phyloP scores from a whole-genome alignment of 208 protist genomes.

The Crithidia acanthocephali region DNA sequence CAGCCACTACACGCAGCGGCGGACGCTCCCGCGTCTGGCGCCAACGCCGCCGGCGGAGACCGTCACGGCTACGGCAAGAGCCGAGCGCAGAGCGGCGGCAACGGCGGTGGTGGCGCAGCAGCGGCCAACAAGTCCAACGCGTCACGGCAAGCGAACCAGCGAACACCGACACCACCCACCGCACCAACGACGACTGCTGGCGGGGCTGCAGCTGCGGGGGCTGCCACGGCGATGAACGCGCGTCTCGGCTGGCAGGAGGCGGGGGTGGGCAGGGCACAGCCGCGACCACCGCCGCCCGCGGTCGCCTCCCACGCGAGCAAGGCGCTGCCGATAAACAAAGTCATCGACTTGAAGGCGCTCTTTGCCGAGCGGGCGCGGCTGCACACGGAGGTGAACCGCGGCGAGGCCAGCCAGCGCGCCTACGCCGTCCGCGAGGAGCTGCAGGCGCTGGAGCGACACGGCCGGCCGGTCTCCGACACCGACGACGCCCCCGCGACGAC shows the following conservation, averaged over 20 bases:
- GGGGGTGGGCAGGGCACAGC: slow-evolving; percentile 25
- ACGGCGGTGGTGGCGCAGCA: no score
- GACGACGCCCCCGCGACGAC: background rate
- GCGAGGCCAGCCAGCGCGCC: slow-evolving; percentile 61
- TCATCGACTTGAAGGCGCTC: slow-evolving; percentile 53
- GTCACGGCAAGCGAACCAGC: no score
- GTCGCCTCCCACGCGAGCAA: slow-evolving; percentile 48
- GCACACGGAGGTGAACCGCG: slow-evolving; percentile 52
- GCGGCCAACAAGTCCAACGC: no score
- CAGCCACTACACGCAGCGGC: slow-evolving; percentile 10
- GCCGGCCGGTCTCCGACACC: slow-evolving; percentile 7
- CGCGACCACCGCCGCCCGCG: slow-evolving; percentile 57
- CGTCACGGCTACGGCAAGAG: no score
- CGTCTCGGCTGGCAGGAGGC: slow-evolving; percentile 30
- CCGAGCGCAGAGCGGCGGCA: no score
- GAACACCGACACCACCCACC: background rate
- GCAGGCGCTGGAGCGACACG: slow-evolving; percentile 60
- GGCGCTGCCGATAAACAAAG: slow-evolving; percentile 33
- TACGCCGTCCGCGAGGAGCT: slow-evolving; percentile 75
- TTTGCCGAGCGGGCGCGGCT: slow-evolving; percentile 77
- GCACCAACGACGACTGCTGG: background rate
- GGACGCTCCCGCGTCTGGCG: background rate
- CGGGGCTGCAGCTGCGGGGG: background rate
- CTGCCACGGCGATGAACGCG: background rate
- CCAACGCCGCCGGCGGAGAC: no score